These are phyloP conservation scores for Penicillium arizonense DNA, from an alignment of 495 filamentous ascomycete genomes.

Conservation along the genomic window DNA sequence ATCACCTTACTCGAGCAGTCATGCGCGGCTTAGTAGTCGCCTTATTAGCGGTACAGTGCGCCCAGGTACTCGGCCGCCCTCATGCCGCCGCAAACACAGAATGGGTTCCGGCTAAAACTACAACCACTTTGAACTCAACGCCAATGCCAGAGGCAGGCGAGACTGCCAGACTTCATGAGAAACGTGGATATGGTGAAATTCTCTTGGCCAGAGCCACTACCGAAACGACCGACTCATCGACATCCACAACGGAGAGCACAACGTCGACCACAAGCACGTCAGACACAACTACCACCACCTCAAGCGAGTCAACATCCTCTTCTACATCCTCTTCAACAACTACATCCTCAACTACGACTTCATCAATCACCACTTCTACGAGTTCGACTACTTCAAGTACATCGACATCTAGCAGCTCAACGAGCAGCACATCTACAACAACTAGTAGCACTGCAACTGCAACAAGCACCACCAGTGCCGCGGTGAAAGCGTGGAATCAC, in stretches of 20 bases:
- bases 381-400: not conserved
- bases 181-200: not conserved
- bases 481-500: conserved; percentile 4
- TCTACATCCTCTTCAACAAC: not conserved
- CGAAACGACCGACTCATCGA: conserved; percentile 8
- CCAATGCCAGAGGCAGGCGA: not conserved
- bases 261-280: conserved; percentile 1
- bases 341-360: conserved; percentile 1
- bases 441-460: conserved; percentile 12
- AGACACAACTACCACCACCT: not conserved
- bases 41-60: not conserved
- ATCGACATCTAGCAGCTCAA: not conserved
- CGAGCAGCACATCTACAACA: conserved; percentile 7
- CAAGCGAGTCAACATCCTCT: not conserved
- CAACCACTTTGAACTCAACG: not conserved
- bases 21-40: not conserved
- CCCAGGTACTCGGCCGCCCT: not conserved
- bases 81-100: not conserved
- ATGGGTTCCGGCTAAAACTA: not conserved
- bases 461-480: conserved; percentile 10
- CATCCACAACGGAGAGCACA: conserved; percentile 3
- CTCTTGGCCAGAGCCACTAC: conserved; percentile 16
- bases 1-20: not conserved
- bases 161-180: not conserved
- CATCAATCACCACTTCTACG: conserved; percentile 3